A percentile compares a stretch with the other conserved stretches of the same genome.
Conservation (phyloP, 495 filamentous ascomycete genomes). For the Ascodesmis nigricans region DNA sequence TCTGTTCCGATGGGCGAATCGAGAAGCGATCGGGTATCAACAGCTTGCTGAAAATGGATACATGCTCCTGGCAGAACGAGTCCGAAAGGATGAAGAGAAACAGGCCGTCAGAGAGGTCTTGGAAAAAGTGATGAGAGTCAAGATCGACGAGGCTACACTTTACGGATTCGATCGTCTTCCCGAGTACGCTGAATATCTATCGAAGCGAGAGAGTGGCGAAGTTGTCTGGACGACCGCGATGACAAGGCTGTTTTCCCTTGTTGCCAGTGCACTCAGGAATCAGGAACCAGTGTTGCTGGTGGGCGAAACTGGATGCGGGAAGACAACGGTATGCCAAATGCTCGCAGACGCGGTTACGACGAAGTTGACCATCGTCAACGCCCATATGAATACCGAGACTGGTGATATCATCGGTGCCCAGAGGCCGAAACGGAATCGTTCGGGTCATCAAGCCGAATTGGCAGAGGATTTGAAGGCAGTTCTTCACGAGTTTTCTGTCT, state of each 20-base stretch:
- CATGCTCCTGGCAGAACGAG: constrained; percentile 85
- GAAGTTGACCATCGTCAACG: constrained; percentile 72
- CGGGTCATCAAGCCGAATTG: constrained; percentile 43
- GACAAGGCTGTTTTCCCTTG: constrained; percentile 68
- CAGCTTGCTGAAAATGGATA: constrained; percentile 82
- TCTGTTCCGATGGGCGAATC: constrained; percentile 88
- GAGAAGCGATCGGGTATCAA: constrained; percentile 62
- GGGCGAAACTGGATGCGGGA: constrained; percentile 91
- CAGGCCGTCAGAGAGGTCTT: constrained; percentile 67
- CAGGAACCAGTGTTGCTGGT: constrained; percentile 88
- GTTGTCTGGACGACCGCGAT: constrained; percentile 92
- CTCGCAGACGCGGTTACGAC: constrained; percentile 58
- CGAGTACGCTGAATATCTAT: constrained; percentile 31
- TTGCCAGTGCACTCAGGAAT: constrained; percentile 62
- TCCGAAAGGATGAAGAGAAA: constrained; percentile 74
- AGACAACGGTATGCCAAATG: constrained; percentile 88
- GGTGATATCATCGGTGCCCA: constrained; percentile 94
- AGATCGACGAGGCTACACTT: constrained; percentile 46
- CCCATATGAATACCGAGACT: constrained; percentile 91
- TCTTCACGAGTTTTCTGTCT: constrained; percentile 21
- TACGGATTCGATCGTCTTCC: constrained; percentile 37
- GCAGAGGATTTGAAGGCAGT: constrained; percentile 35
- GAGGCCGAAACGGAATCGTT: constrained; percentile 67
- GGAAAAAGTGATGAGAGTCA: constrained; percentile 76
- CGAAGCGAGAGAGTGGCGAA: constrained; percentile 19